Conservation (phyloP, 306 rosid species). For the Abrus pulchellus region DNA sequence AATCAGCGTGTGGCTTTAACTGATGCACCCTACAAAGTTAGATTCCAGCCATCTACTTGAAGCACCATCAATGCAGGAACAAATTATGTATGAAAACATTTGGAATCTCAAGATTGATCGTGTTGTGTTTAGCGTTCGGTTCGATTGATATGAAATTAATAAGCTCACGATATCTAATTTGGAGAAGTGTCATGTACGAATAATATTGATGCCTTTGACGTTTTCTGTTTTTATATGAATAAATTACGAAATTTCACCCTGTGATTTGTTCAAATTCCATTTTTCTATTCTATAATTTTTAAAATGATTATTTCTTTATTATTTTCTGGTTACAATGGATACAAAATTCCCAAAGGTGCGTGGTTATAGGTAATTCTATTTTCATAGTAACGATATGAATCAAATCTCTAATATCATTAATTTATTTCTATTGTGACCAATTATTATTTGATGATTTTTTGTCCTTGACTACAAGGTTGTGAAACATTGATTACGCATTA, state of each 20-base stretch:
- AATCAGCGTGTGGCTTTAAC: conserved; percentile 50
- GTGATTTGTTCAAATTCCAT: neutral
- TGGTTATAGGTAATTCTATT: too few relatives aligned
- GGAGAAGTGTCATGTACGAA: neutral
- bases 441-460: too few relatives aligned
- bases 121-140: neutral
- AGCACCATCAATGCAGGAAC: neutral
- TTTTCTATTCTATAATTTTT: neutral
- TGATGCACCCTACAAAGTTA: conserved; percentile 50
- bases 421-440: too few relatives aligned
- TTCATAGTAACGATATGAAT: too few relatives aligned
- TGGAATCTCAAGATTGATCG: neutral
- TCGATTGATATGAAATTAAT: neutral
- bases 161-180: neutral
- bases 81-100: neutral
- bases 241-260: neutral
- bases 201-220: neutral
- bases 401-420: too few relatives aligned
- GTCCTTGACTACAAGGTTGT: too few relatives aligned
- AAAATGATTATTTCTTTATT: neutral
- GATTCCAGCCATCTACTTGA: conserved; percentile 48
- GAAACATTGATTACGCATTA: too few relatives aligned
- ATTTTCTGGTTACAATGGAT: neutral
- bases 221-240: neutral
- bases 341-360: neutral